Conservation (phyloP, 2,329 filamentous ascomycete genomes). For the Colletotrichum gigasporum region DNA sequence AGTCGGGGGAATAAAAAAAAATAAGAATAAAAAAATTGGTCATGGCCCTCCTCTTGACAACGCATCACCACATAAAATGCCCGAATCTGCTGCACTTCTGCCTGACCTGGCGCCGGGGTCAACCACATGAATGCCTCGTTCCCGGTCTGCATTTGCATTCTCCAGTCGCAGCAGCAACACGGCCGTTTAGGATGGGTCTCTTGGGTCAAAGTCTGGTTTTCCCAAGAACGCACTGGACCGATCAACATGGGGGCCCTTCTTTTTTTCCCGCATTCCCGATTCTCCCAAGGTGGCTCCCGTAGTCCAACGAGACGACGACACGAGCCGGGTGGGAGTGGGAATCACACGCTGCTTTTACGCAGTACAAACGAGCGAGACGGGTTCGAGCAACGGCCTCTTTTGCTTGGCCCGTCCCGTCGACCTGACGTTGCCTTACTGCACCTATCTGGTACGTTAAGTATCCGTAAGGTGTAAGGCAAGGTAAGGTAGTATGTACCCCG, state of each 20-base stretch:
- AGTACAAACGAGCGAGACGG: not conserved
- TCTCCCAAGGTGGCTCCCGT: conserved; percentile 1
- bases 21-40: conserved; percentile 23
- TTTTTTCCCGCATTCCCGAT: conserved; percentile 14
- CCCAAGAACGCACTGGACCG: not conserved
- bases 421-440: too few species aligned
- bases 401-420: not conserved
- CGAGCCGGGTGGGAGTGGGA: conserved; percentile 22
- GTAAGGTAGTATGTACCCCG: too few species aligned
- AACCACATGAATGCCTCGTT: conserved; percentile 3
- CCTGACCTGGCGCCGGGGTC: conserved; percentile 47
- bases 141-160: not conserved
- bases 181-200: not conserved
- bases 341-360: conserved; percentile 26
- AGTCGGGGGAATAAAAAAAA: not conserved
- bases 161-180: conserved; percentile 10
- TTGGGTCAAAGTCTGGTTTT: not conserved
- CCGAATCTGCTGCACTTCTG: conserved; percentile 56
- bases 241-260: conserved; percentile 15
- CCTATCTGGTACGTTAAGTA: too few species aligned
- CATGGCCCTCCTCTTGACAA: conserved; percentile 52
- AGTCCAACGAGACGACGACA: conserved; percentile 30
- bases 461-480: too few species aligned
- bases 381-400: too few species aligned
- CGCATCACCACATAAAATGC: conserved; percentile 58